These are phyloP conservation scores for Canna indica DNA, from an alignment of 176 grass and related monocot genomes.

Conservation along the genomic window DNA sequence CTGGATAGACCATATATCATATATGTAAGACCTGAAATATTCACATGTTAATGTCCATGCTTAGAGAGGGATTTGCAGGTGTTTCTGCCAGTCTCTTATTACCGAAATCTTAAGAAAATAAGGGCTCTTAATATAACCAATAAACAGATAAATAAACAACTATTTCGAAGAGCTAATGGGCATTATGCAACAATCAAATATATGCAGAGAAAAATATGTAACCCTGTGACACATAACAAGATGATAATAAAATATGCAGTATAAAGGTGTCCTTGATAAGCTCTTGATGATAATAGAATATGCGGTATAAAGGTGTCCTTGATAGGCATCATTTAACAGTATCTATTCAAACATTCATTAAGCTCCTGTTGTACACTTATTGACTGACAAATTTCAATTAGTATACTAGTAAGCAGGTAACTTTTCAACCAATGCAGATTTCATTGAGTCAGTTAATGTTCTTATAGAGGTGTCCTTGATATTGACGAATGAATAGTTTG, in stretches of 20 bases:
- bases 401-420: too few species aligned
- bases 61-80: background rate
- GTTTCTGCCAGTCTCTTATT: background rate
- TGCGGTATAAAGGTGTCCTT: too few species aligned
- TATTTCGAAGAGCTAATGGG: background rate
- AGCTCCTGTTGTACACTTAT: background rate
- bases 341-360: background rate
- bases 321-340: too few species aligned
- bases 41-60: conserved; percentile 2
- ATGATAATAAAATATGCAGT: too few species aligned
- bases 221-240: background rate
- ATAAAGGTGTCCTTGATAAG: too few species aligned
- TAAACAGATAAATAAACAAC: background rate
- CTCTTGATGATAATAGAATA: too few species aligned
- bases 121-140: background rate
- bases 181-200: background rate
- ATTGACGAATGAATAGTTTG: too few species aligned
- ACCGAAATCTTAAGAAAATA: background rate
- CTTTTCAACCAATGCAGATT: too few species aligned
- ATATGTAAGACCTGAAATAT: conserved; percentile 71
- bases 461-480: too few species aligned
- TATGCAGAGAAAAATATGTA: background rate
- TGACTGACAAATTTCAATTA: too few species aligned
- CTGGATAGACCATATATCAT: conserved; percentile 84
- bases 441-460: too few species aligned